Percentiles rank a stretch among this genome's conserved stretches.
phyloP scores from a whole-genome alignment of 306 rosid genomes.

The Herpetospermum pedunculosum region DNA sequence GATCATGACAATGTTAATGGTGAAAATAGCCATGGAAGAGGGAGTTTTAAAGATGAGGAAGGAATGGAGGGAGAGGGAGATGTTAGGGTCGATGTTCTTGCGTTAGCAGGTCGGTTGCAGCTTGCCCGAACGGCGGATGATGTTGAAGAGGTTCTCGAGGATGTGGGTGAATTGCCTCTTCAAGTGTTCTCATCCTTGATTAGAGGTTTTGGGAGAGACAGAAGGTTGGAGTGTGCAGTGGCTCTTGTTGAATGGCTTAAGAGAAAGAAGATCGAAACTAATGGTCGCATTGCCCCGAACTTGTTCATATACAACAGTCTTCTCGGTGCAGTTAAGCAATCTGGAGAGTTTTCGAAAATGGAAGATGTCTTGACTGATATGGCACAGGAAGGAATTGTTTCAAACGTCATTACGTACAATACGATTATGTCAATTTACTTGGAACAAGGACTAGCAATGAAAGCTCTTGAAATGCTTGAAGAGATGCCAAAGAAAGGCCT shows the following conservation, averaged over 20 bases:
- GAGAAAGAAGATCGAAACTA: conserved; percentile 49
- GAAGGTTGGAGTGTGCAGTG: conserved; percentile 53
- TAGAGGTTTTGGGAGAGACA: conserved; percentile 69
- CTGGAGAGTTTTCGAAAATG: conserved; percentile 36
- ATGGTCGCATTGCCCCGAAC: conserved; percentile 50
- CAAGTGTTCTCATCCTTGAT: conserved; percentile 72
- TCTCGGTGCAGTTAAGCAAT: conserved; percentile 77
- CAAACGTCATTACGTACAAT: conserved; percentile 70
- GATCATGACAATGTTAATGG: conserved; percentile 1
- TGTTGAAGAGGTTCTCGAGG: conserved; percentile 65
- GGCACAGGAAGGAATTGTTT: conserved; percentile 47
- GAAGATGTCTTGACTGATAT: conserved; percentile 54
- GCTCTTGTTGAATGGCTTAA: conserved; percentile 71
- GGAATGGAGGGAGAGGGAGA: conserved; percentile 18
- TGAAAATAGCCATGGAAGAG: conserved; percentile 12
- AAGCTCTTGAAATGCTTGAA: conserved; percentile 53
- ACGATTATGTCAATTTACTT: conserved; percentile 62
- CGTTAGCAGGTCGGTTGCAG: conserved; percentile 38
- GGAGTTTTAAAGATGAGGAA: conserved; percentile 12
- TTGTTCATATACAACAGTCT: conserved; percentile 67
- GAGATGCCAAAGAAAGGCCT: conserved; percentile 56
- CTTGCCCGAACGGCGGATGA: conserved; percentile 54
- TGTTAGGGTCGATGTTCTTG: conserved; percentile 54
- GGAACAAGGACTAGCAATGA: conserved; percentile 44
- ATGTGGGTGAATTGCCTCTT: conserved; percentile 58